Evolutionary conservation across 257 asterid species (phyloP), one percentile per base, ranked within the genome.

Genomic region (Paraleonurus japonicus): DNA sequence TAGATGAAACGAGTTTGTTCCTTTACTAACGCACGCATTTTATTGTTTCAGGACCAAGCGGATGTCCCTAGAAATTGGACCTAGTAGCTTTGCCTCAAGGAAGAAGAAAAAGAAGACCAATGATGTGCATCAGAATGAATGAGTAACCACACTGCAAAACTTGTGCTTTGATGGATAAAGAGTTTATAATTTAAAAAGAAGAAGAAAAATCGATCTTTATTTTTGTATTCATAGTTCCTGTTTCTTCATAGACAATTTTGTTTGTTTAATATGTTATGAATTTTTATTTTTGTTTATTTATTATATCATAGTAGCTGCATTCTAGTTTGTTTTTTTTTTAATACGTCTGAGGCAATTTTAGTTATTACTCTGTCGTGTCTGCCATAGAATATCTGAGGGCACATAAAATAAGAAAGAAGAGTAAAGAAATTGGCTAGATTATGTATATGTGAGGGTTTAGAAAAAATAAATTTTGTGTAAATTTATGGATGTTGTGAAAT

Each of bases 21-120:
- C 48, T 45, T 27, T 39, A 32, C 8, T n/a, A 7, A 23, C 51
- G n/a, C 32, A 3, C 7, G 20, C 15, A 70, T 19, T 16, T 30
- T 16, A 26, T 20, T 39, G 13, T 17, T 35, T 8, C 90, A 94
- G 99, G 90, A 77, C 96, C 35, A 91, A 95, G 78, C 82, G 97
- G 27, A 76, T 86, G 87, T 76, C 96, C 27, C 75, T 87, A 2
- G 97, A 94, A 82, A 83, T 85, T 7, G 96, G 90, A 76, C 88
- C 95, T 10, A 86, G 92, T 76, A 80, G 95, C 82, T 80, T 77
- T 80, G 94, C 89, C 60, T 80, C 97, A 6, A 87, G 88, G 79
- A 89, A 87, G 85, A 93, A 93, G 89, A 90, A 90, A 84, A 89
- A 80, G 84, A 93, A 90, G 89, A 80, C 76, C n/a, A 23, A 20